Evolutionary conservation across 164 flowering plant genomes (phyloP).

Genomic region (Piper betle): DNA sequence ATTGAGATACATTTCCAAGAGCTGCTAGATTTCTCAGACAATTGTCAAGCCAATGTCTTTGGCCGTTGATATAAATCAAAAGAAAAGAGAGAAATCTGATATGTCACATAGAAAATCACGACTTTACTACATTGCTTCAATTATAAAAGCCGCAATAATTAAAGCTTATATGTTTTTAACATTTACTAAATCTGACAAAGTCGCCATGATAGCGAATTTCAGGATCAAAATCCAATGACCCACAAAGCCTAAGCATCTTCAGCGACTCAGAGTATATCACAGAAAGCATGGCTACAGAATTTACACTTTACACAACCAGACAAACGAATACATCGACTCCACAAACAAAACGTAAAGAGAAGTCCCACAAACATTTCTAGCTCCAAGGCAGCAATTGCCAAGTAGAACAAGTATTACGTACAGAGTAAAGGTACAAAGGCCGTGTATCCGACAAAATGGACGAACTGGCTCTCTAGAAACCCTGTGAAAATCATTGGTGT

Average conservation of each 20-base stretch:
- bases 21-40: no score
- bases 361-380: background rate
- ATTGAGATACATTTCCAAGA: no score
- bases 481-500: conserved; percentile 22
- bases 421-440: conserved; percentile 72
- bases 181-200: conserved; percentile 48
- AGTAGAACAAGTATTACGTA: conserved; percentile 7
- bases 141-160: no score
- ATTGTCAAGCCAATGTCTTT: no score
- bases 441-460: conserved; percentile 28
- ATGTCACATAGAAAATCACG: no score
- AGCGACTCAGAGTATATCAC: conserved; percentile 67
- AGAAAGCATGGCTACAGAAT: conserved; percentile 59
- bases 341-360: conserved; percentile 1
- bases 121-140: no score
- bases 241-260: conserved; percentile 67
- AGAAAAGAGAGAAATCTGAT: no score
- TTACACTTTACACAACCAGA: background rate
- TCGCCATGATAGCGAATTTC: conserved; percentile 69
- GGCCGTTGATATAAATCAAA: no score
- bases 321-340: background rate
- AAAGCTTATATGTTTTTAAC: no score
- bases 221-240: conserved; percentile 58
- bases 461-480: conserved; percentile 37
- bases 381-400: background rate